phyloP scores from a whole-genome alignment of 768 basidiomycete species.

The Rhizopogon vulgaris region DNA sequence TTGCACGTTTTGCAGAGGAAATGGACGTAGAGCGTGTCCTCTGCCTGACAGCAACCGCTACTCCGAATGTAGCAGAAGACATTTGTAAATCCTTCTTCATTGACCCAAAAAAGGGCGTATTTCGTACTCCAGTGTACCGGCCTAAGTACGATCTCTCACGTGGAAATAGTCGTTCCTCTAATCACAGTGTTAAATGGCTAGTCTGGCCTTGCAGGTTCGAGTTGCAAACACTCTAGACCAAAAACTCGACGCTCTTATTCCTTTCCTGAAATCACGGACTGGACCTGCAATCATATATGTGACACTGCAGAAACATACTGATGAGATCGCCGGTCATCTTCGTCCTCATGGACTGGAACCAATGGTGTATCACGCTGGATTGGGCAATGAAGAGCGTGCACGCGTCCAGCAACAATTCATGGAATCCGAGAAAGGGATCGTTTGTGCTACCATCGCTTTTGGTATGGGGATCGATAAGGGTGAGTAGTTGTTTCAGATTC shows the following conservation, averaged over 20 bases:
- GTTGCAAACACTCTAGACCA: conserved; percentile 25
- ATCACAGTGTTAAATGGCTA: conserved; percentile 5
- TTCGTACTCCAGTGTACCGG: conserved; percentile 38
- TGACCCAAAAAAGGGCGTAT: conserved; percentile 31
- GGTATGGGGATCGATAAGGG: conserved; percentile 43
- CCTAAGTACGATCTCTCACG: conserved; percentile 29
- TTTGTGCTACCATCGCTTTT: conserved; percentile 40
- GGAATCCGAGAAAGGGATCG: conserved; percentile 31
- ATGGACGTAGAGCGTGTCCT: conserved; percentile 38
- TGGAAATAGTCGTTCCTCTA: background rate
- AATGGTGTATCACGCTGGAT: conserved; percentile 38
- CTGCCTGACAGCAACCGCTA: conserved; percentile 42
- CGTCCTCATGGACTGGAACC: conserved; percentile 21
- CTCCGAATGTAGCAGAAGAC: conserved; percentile 33
- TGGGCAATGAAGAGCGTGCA: conserved; percentile 29
- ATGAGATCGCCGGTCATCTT: conserved; percentile 29
- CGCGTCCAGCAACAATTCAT: conserved; percentile 34
- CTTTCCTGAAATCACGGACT: conserved; percentile 28
- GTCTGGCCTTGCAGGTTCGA: conserved; percentile 31
- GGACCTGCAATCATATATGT: conserved; percentile 43
- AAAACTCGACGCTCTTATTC: conserved; percentile 32
- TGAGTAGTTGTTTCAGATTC: conserved; percentile 2
- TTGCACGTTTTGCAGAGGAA: conserved; percentile 42
- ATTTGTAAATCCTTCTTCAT: conserved; percentile 41
- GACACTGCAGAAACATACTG: conserved; percentile 36